phyloP scores from a whole-genome alignment of 176 grass and related monocot species.

The Zoysia japonica region DNA sequence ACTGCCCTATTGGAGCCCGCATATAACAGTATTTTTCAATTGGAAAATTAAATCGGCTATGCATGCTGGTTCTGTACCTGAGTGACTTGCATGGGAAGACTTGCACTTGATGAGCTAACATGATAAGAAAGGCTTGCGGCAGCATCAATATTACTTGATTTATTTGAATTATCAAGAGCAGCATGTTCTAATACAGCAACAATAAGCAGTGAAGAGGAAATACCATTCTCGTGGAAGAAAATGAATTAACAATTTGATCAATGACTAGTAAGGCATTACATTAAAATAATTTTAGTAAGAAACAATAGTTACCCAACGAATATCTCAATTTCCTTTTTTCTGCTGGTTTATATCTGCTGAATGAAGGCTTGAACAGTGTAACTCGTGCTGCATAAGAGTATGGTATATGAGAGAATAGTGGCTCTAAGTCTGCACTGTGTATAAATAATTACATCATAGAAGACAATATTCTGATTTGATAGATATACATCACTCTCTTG shows the following conservation, averaged over 20 bases:
- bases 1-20: background rate
- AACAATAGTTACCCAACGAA: slow-evolving; percentile 44
- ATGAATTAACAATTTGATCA: background rate
- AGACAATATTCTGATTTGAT: background rate
- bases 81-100: slow-evolving; percentile 29
- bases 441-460: slow-evolving; percentile 14
- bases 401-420: background rate
- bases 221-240: background rate
- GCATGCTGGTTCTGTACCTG: slow-evolving; percentile 36
- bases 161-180: slow-evolving; percentile 39
- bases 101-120: slow-evolving; percentile 40
- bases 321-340: slow-evolving; percentile 31
- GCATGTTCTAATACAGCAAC: slow-evolving; percentile 34
- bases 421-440: background rate
- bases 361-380: slow-evolving; percentile 52
- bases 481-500: background rate
- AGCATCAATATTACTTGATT: slow-evolving; percentile 26
- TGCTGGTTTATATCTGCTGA: slow-evolving; percentile 50
- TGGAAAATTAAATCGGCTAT: slow-evolving; percentile 15
- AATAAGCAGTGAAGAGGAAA: background rate
- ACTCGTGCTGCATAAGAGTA: slow-evolving; percentile 39
- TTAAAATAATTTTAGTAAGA: slow-evolving; percentile 8
- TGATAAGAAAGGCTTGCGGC: slow-evolving; percentile 23
- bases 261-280: background rate
- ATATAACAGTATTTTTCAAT: background rate